These are phyloP conservation scores for Diaporthe australafricana DNA, from an alignment of 2,329 filamentous ascomycete species.

Conservation along the genomic window DNA sequence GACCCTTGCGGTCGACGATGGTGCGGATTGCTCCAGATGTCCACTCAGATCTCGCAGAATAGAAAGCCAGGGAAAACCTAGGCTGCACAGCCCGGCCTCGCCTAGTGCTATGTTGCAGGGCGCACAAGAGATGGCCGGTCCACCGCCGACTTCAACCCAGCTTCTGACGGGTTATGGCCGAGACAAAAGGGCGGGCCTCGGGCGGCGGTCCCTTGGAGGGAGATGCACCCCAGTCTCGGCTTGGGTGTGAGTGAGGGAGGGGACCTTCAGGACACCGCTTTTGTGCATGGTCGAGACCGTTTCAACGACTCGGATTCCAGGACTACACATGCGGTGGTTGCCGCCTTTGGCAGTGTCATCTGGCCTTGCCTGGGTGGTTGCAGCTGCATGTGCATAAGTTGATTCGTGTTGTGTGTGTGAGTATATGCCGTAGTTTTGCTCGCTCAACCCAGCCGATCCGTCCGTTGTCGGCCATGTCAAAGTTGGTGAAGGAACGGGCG, in stretches of 20 bases:
- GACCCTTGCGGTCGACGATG: slow-evolving; percentile 29
- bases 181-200: not conserved
- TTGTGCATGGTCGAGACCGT: slow-evolving; percentile 23
- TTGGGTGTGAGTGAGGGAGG: too few species aligned
- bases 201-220: not conserved
- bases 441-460: not conserved
- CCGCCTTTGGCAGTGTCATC: not conserved
- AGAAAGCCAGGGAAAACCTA: slow-evolving; percentile 5
- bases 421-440: not conserved
- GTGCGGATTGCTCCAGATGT: slow-evolving; percentile 18
- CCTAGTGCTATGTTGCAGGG: slow-evolving; percentile 13
- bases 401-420: not conserved
- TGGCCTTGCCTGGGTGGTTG: slow-evolving; percentile 18
- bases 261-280: not conserved
- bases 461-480: slow-evolving; percentile 26
- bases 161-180: slow-evolving; percentile 13
- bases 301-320: not conserved
- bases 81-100: not conserved
- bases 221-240: slow-evolving; percentile 12
- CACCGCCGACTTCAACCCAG: slow-evolving; percentile 19
- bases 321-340: slow-evolving; percentile 1
- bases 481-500: slow-evolving; percentile 7
- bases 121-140: slow-evolving; percentile 24
- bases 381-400: slow-evolving; percentile 8
- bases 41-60: not conserved